Evolutionary conservation across 2,329 filamentous ascomycete species (phyloP).

Genomic region (Thermothelomyces thermophilus): DNA sequence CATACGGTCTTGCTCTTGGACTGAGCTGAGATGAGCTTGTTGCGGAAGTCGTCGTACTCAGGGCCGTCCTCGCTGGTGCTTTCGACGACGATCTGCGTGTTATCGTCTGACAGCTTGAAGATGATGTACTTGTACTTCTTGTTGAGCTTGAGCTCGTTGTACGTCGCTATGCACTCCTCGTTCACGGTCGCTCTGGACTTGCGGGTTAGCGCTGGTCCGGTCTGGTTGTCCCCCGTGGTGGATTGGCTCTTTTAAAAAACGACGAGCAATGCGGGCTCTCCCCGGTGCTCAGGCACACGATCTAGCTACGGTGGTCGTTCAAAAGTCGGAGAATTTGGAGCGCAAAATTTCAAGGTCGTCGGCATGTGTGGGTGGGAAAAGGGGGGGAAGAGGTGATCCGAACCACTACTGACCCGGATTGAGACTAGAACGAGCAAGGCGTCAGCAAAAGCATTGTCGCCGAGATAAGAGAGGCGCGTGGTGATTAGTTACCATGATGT

Average conservation of each 20-base stretch:
- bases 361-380: no score
- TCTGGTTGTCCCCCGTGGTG: not conserved
- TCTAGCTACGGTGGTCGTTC: not conserved
- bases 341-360: no score
- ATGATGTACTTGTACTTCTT: constrained; percentile 82
- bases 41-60: constrained; percentile 67
- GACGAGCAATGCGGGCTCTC: no score
- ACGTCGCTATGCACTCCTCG: constrained; percentile 63
- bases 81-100: constrained; percentile 76
- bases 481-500: constrained; percentile 21
- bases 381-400: not conserved
- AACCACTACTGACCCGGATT: constrained; percentile 55
- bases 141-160: constrained; percentile 77
- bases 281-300: not conserved
- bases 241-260: no score
- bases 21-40: constrained; percentile 68
- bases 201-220: constrained; percentile 4
- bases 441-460: constrained; percentile 12
- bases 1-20: constrained; percentile 63
- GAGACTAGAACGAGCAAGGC: constrained; percentile 44
- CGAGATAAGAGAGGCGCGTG: not conserved
- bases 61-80: constrained; percentile 54
- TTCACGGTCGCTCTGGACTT: constrained; percentile 60
- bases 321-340: no score
- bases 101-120: constrained; percentile 79